phyloP scores from a whole-genome alignment of 257 asterid species.

The Buddleja alternifolia region DNA sequence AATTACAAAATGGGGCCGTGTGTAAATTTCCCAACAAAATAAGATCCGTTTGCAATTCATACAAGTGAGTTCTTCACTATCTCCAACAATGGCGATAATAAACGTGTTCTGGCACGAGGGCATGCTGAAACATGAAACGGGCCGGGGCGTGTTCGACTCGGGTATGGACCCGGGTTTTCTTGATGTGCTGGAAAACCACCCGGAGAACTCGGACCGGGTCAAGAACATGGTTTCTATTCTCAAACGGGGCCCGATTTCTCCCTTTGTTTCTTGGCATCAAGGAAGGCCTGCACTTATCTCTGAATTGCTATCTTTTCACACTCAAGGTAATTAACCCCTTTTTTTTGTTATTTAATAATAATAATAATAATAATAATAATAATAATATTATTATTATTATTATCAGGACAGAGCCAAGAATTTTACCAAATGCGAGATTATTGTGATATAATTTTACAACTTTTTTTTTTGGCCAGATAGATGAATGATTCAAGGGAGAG shows the following conservation, averaged over 20 bases:
- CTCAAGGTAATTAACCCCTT: slow-evolving; percentile 52
- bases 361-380: too few relatives aligned
- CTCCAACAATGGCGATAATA: slow-evolving; percentile 31
- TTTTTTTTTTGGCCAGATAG: too few relatives aligned
- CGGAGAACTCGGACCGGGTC: slow-evolving; percentile 86
- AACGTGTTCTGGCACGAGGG: slow-evolving; percentile 88
- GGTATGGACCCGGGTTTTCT: slow-evolving; percentile 91
- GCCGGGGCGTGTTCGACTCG: slow-evolving; percentile 80
- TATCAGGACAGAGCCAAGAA: too few relatives aligned
- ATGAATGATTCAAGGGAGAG: too few relatives aligned
- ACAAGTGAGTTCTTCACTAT: not conserved
- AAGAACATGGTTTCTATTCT: slow-evolving; percentile 84
- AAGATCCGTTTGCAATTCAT: too few relatives aligned
- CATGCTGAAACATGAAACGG: slow-evolving; percentile 78
- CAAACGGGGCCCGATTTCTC: slow-evolving; percentile 78
- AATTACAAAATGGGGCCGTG: too few relatives aligned
- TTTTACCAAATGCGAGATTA: too few relatives aligned
- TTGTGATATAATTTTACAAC: too few relatives aligned
- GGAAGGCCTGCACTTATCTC: slow-evolving; percentile 70
- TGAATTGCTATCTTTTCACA: slow-evolving; percentile 65
- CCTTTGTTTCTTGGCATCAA: slow-evolving; percentile 72
- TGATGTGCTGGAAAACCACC: slow-evolving; percentile 88
- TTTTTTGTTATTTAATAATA: slow-evolving; percentile 5
- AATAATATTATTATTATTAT: too few relatives aligned
- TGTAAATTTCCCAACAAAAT: too few relatives aligned